Evolutionary conservation across 177 flowering plant genomes (phyloP).

Genomic region (Vitis hybrid): DNA sequence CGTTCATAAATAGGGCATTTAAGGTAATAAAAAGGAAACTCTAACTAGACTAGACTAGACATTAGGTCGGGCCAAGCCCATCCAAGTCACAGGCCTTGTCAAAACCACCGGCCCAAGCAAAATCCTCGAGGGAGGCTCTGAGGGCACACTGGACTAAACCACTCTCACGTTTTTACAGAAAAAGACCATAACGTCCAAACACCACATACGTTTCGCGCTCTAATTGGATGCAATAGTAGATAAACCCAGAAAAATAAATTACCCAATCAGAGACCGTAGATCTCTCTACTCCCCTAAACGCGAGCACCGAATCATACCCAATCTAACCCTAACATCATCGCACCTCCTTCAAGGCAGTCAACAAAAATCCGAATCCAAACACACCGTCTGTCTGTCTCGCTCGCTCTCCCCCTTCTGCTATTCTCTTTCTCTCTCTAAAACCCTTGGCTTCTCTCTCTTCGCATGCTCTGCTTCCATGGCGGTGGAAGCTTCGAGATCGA

Average conservation of each 20-base stretch:
- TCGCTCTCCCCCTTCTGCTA: constrained; percentile 1
- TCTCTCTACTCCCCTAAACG: not conserved
- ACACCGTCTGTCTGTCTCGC: not conserved
- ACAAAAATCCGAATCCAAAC: not conserved
- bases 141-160: not conserved
- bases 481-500: constrained; percentile 51
- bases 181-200: not conserved
- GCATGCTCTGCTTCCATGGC: constrained; percentile 37
- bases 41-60: no score
- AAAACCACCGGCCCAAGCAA: no score
- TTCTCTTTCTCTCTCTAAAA: no score
- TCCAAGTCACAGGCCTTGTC: no score
- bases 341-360: not conserved
- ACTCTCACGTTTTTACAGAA: not conserved
- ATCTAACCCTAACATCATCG: not conserved
- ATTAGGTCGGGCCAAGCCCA: no score
- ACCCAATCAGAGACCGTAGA: not conserved
- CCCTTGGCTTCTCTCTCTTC: not conserved
- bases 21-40: no score
- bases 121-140: no score
- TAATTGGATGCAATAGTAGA: not conserved
- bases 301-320: not conserved
- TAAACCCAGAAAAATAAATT: not conserved
- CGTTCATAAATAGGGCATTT: no score
- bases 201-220: not conserved